Percentiles rank a stretch among this genome's conserved stretches.
Evolutionary conservation across 2,329 filamentous ascomycete species (phyloP).

Genomic region (Tolypocladium tropicale): DNA sequence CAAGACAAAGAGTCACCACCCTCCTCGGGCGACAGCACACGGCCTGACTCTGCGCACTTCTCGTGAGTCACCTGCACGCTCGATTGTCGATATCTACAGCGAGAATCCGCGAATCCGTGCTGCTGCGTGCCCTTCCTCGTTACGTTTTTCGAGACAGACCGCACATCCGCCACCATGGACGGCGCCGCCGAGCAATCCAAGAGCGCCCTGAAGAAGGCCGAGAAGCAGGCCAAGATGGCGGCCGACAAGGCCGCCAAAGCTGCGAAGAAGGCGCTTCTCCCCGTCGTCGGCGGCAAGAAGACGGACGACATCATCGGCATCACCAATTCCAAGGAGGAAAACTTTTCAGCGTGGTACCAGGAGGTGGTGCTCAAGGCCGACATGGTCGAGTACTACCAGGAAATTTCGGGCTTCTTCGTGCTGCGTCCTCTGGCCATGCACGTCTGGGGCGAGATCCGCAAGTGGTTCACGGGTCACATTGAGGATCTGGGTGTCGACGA

Average conservation of each 20-base stretch:
- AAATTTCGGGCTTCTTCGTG: constrained; percentile 96
- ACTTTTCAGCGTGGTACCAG: constrained; percentile 94
- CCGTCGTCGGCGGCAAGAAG: constrained; percentile 50
- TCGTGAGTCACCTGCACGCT: not conserved
- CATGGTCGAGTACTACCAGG: constrained; percentile 90
- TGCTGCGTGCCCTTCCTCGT: not conserved
- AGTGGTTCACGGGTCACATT: constrained; percentile 64
- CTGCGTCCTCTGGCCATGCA: constrained; percentile 63
- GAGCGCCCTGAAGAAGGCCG: constrained; percentile 55
- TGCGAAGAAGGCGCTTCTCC: constrained; percentile 40
- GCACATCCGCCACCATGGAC: constrained; percentile 15
- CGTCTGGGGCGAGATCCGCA: constrained; percentile 55
- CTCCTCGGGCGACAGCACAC: not conserved
- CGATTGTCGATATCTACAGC: not conserved
- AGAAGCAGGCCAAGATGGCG: constrained; percentile 52
- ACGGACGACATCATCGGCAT: constrained; percentile 72
- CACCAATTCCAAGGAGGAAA: constrained; percentile 71
- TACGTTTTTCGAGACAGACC: not conserved
- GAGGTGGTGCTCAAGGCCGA: constrained; percentile 95
- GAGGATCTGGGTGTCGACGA: constrained; percentile 90
- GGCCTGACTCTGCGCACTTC: not conserved
- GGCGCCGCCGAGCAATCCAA: constrained; percentile 36
- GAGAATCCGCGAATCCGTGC: not conserved
- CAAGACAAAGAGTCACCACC: constrained; percentile 3
- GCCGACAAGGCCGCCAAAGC: constrained; percentile 54